Base-by-base conservation (phyloP, 2,329 filamentous ascomycete genomes). In the Fusarium zealandicum region DNA sequence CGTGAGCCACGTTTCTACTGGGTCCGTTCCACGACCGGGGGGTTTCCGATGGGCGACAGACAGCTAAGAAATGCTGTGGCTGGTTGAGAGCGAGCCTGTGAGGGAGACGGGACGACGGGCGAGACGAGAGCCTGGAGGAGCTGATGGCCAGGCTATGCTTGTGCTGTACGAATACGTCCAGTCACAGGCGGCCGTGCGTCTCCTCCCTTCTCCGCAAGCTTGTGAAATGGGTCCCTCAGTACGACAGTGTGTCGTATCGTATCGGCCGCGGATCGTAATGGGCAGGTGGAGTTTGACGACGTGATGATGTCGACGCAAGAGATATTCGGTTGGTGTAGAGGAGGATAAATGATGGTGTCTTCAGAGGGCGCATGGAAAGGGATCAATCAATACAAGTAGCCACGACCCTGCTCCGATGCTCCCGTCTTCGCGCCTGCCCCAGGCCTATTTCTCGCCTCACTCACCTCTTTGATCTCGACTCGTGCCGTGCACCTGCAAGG, bases 231-330 rank as follows among this genome's bases (percentile, higher is more conserved):
- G 47, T 41, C 18, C 37, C 44, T 50, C 30, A 53, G 48, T 61
- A 30, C 50, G 46, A 59, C 49, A 46, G 42, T 62, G 59, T 25
- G 22, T 63, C 55, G 59, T 62, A 60, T 62, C 55, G 59, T 63
- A 63, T 62, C 59, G 59, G 59, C 45, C 46, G 55, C 43, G 55
- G 55, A 60, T 62, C 59, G 59, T 47, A 63, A 60, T 63, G 61
- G 59, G 43, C 50, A 45, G 33, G 55, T 63, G 59, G 59, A 62
- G 59, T 43, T 56, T 39, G 57, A 59, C 31, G 44, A 58, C 61
- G 44, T 46, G 38, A 59, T 62, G 58, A 55, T 61, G 58, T 38
- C 46, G 49, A 55, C 17, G 44, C 33, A 38, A 22, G 9, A 44
- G n/a, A 51, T 17, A 18, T 16, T 30, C 12, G 12, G 8, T 20